Base-by-base conservation (phyloP, 305 asterid genomes). In the Solanum chacoense region DNA sequence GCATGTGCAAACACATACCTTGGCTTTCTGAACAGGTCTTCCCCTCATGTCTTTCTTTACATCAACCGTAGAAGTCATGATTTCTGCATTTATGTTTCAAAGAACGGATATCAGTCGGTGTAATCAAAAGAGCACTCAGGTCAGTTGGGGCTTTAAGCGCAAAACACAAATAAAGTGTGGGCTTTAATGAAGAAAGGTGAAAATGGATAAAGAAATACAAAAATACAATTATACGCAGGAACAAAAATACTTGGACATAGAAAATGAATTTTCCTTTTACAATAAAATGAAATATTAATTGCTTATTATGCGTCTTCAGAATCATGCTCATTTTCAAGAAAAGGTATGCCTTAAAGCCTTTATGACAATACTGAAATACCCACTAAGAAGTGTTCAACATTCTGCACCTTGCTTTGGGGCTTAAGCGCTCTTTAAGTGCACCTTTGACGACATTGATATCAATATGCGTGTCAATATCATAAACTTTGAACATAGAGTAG, bases 11-110 rank as follows among this genome's bases (percentile, higher is more conserved):
- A 38, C n/a, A 89, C 88, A 71, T 88, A 94, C 98, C 96, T 95
- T 96, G 67, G 98, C 96, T 90, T 96, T 95, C 73, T 93, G 96
- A 87, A 94, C 91, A 5, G 98, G 94, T 81, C 98, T 91, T 85
- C 97, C 97, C 31, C 95, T 90, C 35, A 93, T 91, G 73, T 95
- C 98, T 88, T 96, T 98, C 86, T 91, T 94, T 88, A 95, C 93
- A 90, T 95, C 98, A 90, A 95, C 98, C 13, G 96, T 94, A 87
- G 98, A 95, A 89, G 98, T 95, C 89, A 84, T 93, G 91, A 95
- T 95, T 89, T 93, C 98, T 95, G 86, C 94, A 76, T 71, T 84
- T 89, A 63, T 38, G 75, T 10, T 63, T 50, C 14, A 36, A 28
- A 73, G 14, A 80, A 63, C 16, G 8, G 12, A 26, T 45, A 32